Evolutionary conservation across 1,284 basidiomycete genomes (phyloP).

Genomic region (Moesziomyces antarcticus): DNA sequence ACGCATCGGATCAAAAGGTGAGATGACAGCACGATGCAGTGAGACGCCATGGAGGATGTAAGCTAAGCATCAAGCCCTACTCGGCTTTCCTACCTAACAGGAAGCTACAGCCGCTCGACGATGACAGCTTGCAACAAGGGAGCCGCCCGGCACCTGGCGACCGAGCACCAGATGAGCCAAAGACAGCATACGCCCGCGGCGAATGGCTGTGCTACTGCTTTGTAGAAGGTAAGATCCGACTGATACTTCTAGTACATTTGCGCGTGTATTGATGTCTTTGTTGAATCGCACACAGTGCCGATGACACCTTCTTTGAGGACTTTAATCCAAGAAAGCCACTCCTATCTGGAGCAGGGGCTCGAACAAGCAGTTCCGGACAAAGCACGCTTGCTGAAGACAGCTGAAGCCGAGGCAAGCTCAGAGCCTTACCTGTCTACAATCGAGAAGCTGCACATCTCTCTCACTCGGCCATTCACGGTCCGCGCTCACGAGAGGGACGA

Average conservation of each 20-base stretch:
- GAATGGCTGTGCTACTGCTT: constrained; percentile 55
- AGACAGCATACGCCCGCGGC: constrained; percentile 6
- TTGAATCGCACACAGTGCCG: background rate
- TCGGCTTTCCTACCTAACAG: background rate
- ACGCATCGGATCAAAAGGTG: constrained; percentile 13
- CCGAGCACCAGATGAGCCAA: background rate
- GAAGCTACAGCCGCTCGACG: constrained; percentile 23
- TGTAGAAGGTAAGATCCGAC: constrained; percentile 28
- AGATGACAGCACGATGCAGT: background rate
- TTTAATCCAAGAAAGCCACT: background rate
- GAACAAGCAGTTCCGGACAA: background rate
- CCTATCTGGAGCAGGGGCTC: no score
- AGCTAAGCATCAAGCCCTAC: background rate
- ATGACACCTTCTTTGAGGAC: background rate
- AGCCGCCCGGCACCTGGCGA: background rate
- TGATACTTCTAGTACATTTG: background rate
- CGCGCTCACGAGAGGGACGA: constrained; percentile 39
- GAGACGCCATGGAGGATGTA: no score
- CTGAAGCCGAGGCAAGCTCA: background rate
- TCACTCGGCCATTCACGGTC: constrained; percentile 50
- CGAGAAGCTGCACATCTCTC: constrained; percentile 36
- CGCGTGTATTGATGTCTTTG: background rate
- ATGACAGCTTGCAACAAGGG: constrained; percentile 8
- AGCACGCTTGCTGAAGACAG: background rate
- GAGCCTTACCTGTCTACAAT: no score